Evolutionary conservation across 2,329 filamentous ascomycete species (phyloP).

Genomic region (Verticillium nonalfalfae): DNA sequence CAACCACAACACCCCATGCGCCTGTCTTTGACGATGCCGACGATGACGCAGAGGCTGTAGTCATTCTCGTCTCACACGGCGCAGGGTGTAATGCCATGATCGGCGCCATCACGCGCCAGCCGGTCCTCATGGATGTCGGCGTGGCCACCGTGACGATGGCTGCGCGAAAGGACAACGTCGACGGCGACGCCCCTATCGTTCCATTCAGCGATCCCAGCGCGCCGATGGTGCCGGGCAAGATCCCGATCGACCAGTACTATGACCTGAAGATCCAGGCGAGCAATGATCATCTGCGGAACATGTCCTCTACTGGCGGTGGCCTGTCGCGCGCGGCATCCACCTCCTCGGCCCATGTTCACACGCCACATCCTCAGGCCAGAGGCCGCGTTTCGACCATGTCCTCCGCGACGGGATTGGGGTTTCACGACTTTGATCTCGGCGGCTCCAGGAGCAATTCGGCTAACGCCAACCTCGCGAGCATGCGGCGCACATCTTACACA

Average conservation of each 20-base stretch:
- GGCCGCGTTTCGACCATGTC: constrained; percentile 24
- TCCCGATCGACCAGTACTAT: constrained; percentile 55
- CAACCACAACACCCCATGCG: constrained; percentile 16
- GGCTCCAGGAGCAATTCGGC: constrained; percentile 36
- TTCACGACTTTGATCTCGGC: constrained; percentile 17
- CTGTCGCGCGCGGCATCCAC: constrained; percentile 21
- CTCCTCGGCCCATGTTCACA: constrained; percentile 26
- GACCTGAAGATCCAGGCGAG: constrained; percentile 71
- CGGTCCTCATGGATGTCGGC: constrained; percentile 82
- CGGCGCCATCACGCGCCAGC: constrained; percentile 84
- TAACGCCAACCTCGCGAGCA: constrained; percentile 29
- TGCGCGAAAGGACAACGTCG: constrained; percentile 44
- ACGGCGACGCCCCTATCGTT: constrained; percentile 19
- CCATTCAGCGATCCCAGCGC: constrained; percentile 15
- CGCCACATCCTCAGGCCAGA: constrained; percentile 18
- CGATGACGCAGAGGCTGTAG: constrained; percentile 65
- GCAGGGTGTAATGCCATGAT: constrained; percentile 95
- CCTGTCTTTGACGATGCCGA: constrained; percentile 39
- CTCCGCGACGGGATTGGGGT: constrained; percentile 21
- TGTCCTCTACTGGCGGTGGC: constrained; percentile 23
- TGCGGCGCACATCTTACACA: constrained; percentile 21
- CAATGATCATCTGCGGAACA: constrained; percentile 62
- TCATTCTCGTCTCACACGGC: constrained; percentile 88
- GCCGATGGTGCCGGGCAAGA: constrained; percentile 18
- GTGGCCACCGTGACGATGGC: constrained; percentile 92